phyloP scores from a whole-genome alignment of 306 rosid genomes.

The Inga oerstediana region DNA sequence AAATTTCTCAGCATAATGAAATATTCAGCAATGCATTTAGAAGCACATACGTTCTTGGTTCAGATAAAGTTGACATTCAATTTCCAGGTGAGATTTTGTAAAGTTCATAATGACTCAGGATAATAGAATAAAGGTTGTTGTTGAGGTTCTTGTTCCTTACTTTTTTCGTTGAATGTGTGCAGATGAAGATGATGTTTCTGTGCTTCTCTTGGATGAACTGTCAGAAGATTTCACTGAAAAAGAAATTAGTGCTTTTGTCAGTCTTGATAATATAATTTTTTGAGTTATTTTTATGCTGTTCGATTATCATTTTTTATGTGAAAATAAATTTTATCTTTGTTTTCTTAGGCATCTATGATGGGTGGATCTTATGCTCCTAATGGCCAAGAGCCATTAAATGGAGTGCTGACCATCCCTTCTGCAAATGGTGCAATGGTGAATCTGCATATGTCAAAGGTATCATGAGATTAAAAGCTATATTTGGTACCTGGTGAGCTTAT shows the following conservation, averaged over 20 bases:
- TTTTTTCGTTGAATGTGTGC: constrained; percentile 32
- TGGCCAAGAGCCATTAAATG: constrained; percentile 58
- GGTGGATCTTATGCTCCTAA: constrained; percentile 79
- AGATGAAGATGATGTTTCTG: constrained; percentile 72
- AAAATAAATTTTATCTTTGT: constrained; percentile 24
- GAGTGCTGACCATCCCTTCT: constrained; percentile 73
- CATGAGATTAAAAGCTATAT: constrained; percentile 15
- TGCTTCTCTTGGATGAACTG: constrained; percentile 74
- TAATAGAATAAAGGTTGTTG: constrained; percentile 1
- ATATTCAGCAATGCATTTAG: constrained; percentile 49
- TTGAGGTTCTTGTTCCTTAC: constrained; percentile 14
- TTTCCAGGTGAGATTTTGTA: constrained; percentile 59
- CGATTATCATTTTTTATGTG: constrained; percentile 20
- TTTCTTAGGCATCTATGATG: constrained; percentile 76
- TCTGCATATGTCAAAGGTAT: constrained; percentile 81
- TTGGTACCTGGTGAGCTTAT: constrained; percentile 5
- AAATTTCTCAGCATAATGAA: constrained; percentile 47
- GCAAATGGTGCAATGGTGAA: constrained; percentile 54
- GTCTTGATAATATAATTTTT: constrained; percentile 39
- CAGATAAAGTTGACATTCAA: constrained; percentile 68
- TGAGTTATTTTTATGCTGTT: constrained; percentile 22
- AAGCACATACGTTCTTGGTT: constrained; percentile 44
- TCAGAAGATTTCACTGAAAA: constrained; percentile 52
- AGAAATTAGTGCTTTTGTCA: constrained; percentile 72
- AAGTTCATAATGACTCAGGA: neutral